Conservation (phyloP, 768 basidiomycete species). For the Pisolithus microcarpus region DNA sequence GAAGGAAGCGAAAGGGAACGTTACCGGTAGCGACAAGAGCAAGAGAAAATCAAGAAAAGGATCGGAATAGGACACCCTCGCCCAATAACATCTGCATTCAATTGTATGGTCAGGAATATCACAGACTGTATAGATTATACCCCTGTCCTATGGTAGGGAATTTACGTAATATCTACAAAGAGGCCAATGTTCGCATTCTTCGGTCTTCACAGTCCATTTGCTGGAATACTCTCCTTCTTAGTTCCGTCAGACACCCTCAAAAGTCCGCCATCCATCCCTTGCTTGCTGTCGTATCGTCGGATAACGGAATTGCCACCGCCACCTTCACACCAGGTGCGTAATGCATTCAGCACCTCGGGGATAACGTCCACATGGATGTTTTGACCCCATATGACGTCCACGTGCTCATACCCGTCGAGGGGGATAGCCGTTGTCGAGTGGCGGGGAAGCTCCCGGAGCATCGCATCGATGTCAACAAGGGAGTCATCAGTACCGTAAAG, state of each 20-base stretch:
- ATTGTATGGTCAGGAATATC: too few relatives aligned
- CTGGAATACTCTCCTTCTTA: not conserved
- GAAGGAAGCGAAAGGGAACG: conserved; percentile 18
- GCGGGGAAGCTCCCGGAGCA: conserved; percentile 64
- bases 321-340: conserved; percentile 37
- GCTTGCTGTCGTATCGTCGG: conserved; percentile 17
- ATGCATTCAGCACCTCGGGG: conserved; percentile 58
- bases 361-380: conserved; percentile 69
- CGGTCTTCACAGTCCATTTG: not conserved
- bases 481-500: conserved; percentile 70
- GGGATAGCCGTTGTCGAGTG: conserved; percentile 45
- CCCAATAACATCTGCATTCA: too few relatives aligned
- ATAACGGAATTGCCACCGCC: not conserved
- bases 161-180: too few relatives aligned
- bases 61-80: too few relatives aligned
- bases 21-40: too few relatives aligned
- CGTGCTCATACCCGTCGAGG: conserved; percentile 61
- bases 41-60: too few relatives aligned
- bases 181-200: too few relatives aligned
- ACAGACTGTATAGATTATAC: too few relatives aligned
- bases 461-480: conserved; percentile 73
- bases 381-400: conserved; percentile 77
- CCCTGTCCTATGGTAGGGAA: too few relatives aligned
- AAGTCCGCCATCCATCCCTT: not conserved
- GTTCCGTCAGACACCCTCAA: not conserved